Percentiles rank a stretch among this genome's conserved stretches.
These are phyloP conservation scores for Phragmites australis DNA, from an alignment of 176 grass and related monocot species.

Conservation along the genomic window DNA sequence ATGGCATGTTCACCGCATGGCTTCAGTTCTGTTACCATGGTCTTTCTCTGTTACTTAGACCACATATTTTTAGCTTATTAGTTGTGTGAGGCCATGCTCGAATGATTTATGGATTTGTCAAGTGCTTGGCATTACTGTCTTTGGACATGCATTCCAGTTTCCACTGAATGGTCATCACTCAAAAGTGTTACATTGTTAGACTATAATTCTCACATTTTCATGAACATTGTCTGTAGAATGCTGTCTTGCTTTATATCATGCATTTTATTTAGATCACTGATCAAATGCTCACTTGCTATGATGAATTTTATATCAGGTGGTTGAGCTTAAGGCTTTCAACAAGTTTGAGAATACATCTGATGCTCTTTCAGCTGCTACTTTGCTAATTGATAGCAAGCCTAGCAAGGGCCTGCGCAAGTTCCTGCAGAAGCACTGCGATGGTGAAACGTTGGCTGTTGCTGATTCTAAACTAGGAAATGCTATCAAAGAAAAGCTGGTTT, in stretches of 20 bases:
- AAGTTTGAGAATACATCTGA: slow-evolving; percentile 97
- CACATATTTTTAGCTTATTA: background rate
- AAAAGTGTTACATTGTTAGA: background rate
- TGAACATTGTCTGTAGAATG: background rate
- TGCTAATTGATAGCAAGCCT: slow-evolving; percentile 90
- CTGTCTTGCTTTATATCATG: background rate
- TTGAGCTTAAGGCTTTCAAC: slow-evolving; percentile 91
- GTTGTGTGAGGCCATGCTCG: background rate
- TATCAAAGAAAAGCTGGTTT: slow-evolving; percentile 89
- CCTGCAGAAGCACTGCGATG: slow-evolving; percentile 71
- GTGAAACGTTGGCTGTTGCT: slow-evolving; percentile 84
- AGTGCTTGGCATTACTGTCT: background rate
- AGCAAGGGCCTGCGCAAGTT: slow-evolving; percentile 92
- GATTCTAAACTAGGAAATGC: slow-evolving; percentile 91
- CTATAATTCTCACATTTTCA: background rate
- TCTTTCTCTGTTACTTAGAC: background rate
- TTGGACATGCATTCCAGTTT: too few species aligned
- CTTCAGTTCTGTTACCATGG: background rate
- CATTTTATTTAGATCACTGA: background rate
- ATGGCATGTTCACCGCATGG: background rate
- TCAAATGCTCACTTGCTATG: slow-evolving; percentile 1
- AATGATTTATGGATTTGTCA: background rate
- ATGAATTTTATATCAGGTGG: slow-evolving; percentile 57
- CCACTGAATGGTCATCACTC: background rate
- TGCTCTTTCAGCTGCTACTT: slow-evolving; percentile 71